These are phyloP conservation scores for Solanum dulcamara DNA, from an alignment of 257 asterid genomes.

Conservation along the genomic window DNA sequence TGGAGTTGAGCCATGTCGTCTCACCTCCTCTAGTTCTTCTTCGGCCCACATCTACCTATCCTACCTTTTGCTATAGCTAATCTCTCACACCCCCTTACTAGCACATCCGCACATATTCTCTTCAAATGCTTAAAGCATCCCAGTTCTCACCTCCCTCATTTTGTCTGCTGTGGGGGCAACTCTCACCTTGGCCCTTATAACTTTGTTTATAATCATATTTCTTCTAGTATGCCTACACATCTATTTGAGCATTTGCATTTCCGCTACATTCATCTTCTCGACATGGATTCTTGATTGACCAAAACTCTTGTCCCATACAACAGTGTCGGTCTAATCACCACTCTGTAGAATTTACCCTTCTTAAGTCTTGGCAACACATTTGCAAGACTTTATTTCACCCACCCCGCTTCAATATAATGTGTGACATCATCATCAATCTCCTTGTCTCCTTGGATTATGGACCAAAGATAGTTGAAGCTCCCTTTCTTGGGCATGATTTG, in stretches of 20 bases:
- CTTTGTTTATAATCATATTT: background rate
- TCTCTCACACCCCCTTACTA: background rate
- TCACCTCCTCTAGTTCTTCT: background rate
- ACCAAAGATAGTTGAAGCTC: background rate
- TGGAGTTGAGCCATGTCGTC: background rate
- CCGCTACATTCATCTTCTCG: background rate
- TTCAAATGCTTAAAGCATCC: background rate
- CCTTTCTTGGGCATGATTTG: background rate
- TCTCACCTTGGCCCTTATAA: background rate
- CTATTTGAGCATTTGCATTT: background rate
- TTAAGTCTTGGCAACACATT: background rate
- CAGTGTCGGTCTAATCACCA: background rate
- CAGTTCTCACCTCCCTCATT: background rate
- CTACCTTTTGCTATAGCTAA: background rate
- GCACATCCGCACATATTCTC: background rate
- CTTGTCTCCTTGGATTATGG: background rate
- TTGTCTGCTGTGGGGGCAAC: background rate
- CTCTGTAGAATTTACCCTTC: background rate
- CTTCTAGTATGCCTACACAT: background rate
- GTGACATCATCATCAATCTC: background rate
- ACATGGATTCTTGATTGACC: background rate
- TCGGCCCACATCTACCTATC: background rate
- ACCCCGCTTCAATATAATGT: background rate
- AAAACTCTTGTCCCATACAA: background rate
- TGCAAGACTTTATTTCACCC: no score